phyloP scores from a whole-genome alignment of 208 protist species.

The Angomonas ambiguus region DNA sequence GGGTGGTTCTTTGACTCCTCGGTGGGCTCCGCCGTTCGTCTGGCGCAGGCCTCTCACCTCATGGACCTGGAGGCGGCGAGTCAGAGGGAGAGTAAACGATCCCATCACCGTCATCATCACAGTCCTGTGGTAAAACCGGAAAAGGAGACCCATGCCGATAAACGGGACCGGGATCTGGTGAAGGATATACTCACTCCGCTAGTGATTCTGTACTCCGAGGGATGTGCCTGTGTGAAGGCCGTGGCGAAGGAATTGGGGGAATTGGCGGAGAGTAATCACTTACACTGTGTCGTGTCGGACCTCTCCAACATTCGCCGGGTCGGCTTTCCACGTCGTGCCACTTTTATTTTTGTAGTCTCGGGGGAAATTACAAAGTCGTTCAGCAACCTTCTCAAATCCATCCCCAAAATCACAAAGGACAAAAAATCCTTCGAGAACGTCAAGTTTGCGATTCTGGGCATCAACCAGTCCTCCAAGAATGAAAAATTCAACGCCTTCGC shows the following conservation, averaged over 20 bases:
- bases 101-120: constrained; percentile 5
- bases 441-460: constrained; percentile 49
- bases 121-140: not conserved
- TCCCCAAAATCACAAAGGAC: constrained; percentile 22
- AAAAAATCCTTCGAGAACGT: constrained; percentile 23
- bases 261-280: constrained; percentile 21
- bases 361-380: constrained; percentile 43
- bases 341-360: constrained; percentile 46
- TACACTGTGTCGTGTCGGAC: constrained; percentile 32
- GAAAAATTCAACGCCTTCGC: constrained; percentile 45
- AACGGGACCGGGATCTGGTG: not conserved
- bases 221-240: constrained; percentile 14
- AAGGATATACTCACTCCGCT: constrained; percentile 33
- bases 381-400: constrained; percentile 21
- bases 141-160: not conserved
- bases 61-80: not conserved
- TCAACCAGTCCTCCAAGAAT: constrained; percentile 28
- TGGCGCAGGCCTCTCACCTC: not conserved
- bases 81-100: not conserved
- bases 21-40: constrained; percentile 18
- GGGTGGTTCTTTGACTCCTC: constrained; percentile 30
- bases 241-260: constrained; percentile 32
- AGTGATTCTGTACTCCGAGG: constrained; percentile 42
- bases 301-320: constrained; percentile 32
- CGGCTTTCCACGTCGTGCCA: constrained; percentile 36